phyloP scores from a whole-genome alignment of 164 flowering plant genomes.

The Vitis cinerea region DNA sequence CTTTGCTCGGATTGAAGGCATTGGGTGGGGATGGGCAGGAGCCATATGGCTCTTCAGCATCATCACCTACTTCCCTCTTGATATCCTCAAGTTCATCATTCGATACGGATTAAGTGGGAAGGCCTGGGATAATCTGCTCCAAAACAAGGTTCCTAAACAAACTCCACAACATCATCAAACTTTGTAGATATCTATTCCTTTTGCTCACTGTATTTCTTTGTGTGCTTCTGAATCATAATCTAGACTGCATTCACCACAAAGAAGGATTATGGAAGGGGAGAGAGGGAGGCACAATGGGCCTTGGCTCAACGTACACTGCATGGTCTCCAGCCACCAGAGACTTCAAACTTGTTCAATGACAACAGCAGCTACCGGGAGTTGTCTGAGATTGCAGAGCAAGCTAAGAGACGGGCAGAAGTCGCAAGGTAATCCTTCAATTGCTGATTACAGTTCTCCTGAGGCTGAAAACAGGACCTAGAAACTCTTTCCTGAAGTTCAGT shows the following conservation, averaged over 20 bases:
- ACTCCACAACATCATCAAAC: no score
- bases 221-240: background rate
- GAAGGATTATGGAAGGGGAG: conserved; percentile 80
- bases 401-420: conserved; percentile 61
- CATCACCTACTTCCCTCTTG: conserved; percentile 72
- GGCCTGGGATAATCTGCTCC: conserved; percentile 59
- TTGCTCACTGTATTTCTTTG: background rate
- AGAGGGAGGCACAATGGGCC: conserved; percentile 92
- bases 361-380: conserved; percentile 38
- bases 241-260: conserved; percentile 85
- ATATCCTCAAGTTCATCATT: conserved; percentile 61
- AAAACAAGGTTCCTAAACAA: conserved; percentile 43
- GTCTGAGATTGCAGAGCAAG: conserved; percentile 65
- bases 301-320: conserved; percentile 72
- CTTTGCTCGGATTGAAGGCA: conserved; percentile 59
- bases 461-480: no score
- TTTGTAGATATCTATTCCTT: background rate
- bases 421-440: conserved; percentile 39
- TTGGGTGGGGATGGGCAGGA: conserved; percentile 91
- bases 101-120: conserved; percentile 54
- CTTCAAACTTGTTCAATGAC: conserved; percentile 21
- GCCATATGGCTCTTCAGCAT: conserved; percentile 68
- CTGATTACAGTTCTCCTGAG: no score
- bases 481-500: no score
- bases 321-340: conserved; percentile 48